phyloP scores from a whole-genome alignment of 768 basidiomycete genomes.

The Dentipellis sp. region DNA sequence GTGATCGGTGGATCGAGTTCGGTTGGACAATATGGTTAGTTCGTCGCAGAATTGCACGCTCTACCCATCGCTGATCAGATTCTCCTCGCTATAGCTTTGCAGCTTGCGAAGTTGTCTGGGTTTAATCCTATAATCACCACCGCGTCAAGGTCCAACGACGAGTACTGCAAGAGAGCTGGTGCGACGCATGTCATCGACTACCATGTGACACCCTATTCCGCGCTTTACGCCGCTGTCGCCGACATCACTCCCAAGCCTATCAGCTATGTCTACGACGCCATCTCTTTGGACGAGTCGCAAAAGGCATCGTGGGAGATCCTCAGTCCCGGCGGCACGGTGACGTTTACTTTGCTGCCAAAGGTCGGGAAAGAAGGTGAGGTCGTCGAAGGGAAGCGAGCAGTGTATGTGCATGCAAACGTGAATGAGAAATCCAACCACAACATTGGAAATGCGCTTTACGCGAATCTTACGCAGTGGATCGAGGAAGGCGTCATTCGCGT shows the following conservation, averaged over 20 bases:
- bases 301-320: constrained; percentile 8
- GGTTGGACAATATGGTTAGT: constrained; percentile 40
- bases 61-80: background rate
- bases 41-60: background rate
- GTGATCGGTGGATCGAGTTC: constrained; percentile 41
- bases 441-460: constrained; percentile 3
- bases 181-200: constrained; percentile 16
- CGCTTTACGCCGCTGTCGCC: constrained; percentile 3
- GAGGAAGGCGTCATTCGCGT: background rate
- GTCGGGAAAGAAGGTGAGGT: background rate
- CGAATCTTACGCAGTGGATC: background rate
- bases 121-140: constrained; percentile 15
- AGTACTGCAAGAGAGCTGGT: constrained; percentile 5
- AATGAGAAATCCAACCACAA: background rate
- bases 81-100: constrained; percentile 1
- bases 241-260: constrained; percentile 9
- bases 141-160: constrained; percentile 6
- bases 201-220: constrained; percentile 2
- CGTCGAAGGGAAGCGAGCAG: background rate
- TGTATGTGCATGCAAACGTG: background rate
- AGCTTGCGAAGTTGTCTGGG: constrained; percentile 12
- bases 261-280: constrained; percentile 8
- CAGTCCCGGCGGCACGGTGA: constrained; percentile 5
- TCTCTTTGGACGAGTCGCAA: constrained; percentile 11
- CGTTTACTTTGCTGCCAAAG: background rate